Base-by-base conservation (phyloP, 148 eudicot species). In the Chenopodium formosanum region DNA sequence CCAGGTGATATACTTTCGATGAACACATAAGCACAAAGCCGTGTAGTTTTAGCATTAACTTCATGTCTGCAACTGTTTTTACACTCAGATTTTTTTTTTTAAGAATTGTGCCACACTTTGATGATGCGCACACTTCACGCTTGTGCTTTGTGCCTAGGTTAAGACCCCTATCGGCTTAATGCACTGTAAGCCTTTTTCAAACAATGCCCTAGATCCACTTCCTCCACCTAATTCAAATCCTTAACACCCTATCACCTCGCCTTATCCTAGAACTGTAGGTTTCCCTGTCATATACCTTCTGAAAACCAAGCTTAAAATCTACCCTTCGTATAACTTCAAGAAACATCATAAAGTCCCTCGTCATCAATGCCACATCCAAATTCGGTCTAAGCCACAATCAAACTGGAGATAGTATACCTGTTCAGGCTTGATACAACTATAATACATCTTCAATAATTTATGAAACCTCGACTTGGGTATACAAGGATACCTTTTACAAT, bases 401-500 rank as follows among this genome's bases (percentile, higher is more conserved):
- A 32, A 23, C 10, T 27, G 3, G 37, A 31, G 25, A 44, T 2
- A 9, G 53, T 17, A 37, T 0, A 17, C 72, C 8, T 1, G 5
- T 68, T 32, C 5, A 31, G 25, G 46, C 48, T 70, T 72, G 40
- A 29, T 56, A 34, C 62, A 29, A 72, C 78, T 48, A 74, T 19
- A 46, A 40, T 40, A 40, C 44, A 40, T 40, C 5, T 17, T 50
- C 46, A 14, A 8, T 20, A 4, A 81, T 40, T 8, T 34, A 68
- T 20, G 40, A 74, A 44, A 48, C 46, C 68, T 44, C 20, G 66
- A 53, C 67, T 12, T 80, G 62, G 73, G 64, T 46, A 34, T 64
- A 77, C 80, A 48, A 78, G 79, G 68, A 32, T 64, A 95, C 98
- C 96, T 90, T 89, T 91, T 44, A 80, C 76, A 86, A 95, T 87